A percentile compares a stretch with the other conserved stretches of the same genome.
These are phyloP conservation scores for Albugo candida DNA, from an alignment of 352 stramenopile species.

Conservation along the genomic window DNA sequence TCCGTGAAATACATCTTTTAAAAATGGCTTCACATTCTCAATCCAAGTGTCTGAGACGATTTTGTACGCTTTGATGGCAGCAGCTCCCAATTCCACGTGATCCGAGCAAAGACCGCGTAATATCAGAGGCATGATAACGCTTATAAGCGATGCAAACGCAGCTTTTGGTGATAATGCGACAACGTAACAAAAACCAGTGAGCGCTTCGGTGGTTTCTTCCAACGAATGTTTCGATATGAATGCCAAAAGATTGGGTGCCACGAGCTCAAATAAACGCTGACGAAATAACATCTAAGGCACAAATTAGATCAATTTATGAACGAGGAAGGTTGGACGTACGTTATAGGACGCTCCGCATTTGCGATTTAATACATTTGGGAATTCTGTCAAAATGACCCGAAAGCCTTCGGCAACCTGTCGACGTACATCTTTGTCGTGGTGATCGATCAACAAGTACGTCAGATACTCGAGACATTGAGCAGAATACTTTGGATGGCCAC, in stretches of 20 bases:
- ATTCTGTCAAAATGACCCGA: slow-evolving; percentile 57
- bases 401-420: slow-evolving; percentile 69
- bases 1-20: slow-evolving; percentile 69
- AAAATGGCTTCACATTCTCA: slow-evolving; percentile 61
- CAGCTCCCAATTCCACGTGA: slow-evolving; percentile 41
- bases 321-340: slow-evolving; percentile 15
- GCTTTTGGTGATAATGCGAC: slow-evolving; percentile 66
- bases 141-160: slow-evolving; percentile 49
- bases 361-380: slow-evolving; percentile 59
- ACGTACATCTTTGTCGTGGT: slow-evolving; percentile 12
- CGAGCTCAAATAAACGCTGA: slow-evolving; percentile 60
- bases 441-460: slow-evolving; percentile 32
- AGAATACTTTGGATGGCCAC: slow-evolving; percentile 47
- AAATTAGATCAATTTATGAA: not conserved
- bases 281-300: slow-evolving; percentile 47
- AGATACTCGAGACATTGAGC: slow-evolving; percentile 48
- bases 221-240: slow-evolving; percentile 27
- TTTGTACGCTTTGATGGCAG: slow-evolving; percentile 64
- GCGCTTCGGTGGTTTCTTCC: slow-evolving; percentile 28
- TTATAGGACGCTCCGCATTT: slow-evolving; percentile 67
- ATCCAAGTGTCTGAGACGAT: slow-evolving; percentile 17
- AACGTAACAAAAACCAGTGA: slow-evolving; percentile 60
- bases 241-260: slow-evolving; percentile 47
- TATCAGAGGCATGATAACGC: slow-evolving; percentile 68
- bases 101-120: slow-evolving; percentile 66